Evolutionary conservation across 2,329 filamentous ascomycete genomes (phyloP).

Genomic region (Fusarium bactridioides): DNA sequence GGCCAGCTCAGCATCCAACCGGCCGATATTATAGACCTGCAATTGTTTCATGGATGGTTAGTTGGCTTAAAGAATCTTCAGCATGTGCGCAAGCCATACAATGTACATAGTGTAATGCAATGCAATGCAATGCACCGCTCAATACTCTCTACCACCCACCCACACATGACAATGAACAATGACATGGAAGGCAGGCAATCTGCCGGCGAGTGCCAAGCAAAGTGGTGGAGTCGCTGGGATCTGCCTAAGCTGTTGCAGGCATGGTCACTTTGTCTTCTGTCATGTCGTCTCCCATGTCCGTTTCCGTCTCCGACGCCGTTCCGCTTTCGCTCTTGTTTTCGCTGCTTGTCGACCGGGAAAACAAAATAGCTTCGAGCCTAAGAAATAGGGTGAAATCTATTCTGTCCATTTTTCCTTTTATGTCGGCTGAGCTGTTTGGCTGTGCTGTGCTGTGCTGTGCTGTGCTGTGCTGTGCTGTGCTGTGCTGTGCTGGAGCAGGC

Average conservation of each 20-base stretch:
- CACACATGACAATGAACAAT: slow-evolving; percentile 2
- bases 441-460: not conserved
- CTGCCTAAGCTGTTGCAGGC: slow-evolving; percentile 19
- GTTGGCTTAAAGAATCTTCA: slow-evolving; percentile 17
- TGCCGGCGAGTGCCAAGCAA: slow-evolving; percentile 24
- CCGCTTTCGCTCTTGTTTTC: slow-evolving; percentile 11
- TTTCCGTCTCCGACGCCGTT: slow-evolving; percentile 9
- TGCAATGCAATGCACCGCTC: not conserved
- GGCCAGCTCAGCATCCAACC: not conserved
- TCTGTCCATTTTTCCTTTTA: not conserved
- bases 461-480: not conserved
- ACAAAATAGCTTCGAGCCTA: not conserved
- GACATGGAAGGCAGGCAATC: slow-evolving; percentile 23
- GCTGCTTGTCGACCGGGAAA: not conserved
- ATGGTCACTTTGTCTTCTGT: slow-evolving; percentile 16
- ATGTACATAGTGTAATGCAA: not conserved
- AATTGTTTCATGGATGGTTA: not conserved
- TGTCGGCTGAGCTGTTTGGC: not conserved
- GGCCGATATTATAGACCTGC: not conserved
- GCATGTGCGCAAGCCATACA: not conserved
- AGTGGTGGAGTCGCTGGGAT: slow-evolving; percentile 19
- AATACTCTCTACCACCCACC: not conserved
- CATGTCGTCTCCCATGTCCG: slow-evolving; percentile 20
- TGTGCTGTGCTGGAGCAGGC: not conserved
- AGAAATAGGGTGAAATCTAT: not conserved